phyloP scores from a whole-genome alignment of 2,329 filamentous ascomycete species.

The Diatrype stigma region DNA sequence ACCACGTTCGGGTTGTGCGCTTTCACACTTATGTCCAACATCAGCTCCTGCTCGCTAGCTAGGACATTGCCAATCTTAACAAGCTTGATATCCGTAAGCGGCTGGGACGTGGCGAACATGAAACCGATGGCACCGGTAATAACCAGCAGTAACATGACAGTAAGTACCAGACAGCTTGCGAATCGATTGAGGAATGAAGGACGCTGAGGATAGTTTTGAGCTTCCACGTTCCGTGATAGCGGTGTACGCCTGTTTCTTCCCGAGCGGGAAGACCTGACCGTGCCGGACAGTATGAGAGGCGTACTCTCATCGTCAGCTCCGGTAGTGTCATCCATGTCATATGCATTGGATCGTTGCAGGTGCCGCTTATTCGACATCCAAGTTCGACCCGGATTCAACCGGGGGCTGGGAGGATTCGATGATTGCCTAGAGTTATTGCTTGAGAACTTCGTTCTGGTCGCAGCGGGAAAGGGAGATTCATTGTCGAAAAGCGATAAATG shows the following conservation, averaged over 20 bases:
- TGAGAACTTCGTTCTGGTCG: conserved; percentile 58
- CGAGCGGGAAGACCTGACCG: conserved; percentile 54
- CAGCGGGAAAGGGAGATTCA: conserved; percentile 73
- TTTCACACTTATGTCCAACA: conserved; percentile 84
- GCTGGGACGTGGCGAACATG: conserved; percentile 86
- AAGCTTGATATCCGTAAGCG: conserved; percentile 74
- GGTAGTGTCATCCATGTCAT: conserved; percentile 76
- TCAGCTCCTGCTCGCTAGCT: conserved; percentile 89
- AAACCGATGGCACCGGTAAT: conserved; percentile 84
- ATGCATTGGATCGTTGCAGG: conserved; percentile 58
- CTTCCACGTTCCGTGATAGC: conserved; percentile 63
- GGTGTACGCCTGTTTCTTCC: conserved; percentile 54
- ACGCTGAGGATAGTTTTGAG: conserved; percentile 61
- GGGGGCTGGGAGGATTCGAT: conserved; percentile 67
- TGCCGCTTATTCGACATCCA: conserved; percentile 44
- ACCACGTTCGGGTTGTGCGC: conserved; percentile 93
- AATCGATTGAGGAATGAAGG: conserved; percentile 67
- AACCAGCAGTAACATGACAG: conserved; percentile 74
- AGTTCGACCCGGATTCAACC: conserved; percentile 33
- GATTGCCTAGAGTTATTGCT: conserved; percentile 55
- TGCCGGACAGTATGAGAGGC: conserved; percentile 60
- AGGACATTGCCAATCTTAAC: conserved; percentile 83
- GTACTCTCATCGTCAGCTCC: conserved; percentile 85
- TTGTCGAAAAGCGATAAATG: conserved; percentile 71
- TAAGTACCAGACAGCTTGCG: conserved; percentile 83